Evolutionary conservation across 148 eudicot species (phyloP).

Genomic region (Rhododendron henanense): DNA sequence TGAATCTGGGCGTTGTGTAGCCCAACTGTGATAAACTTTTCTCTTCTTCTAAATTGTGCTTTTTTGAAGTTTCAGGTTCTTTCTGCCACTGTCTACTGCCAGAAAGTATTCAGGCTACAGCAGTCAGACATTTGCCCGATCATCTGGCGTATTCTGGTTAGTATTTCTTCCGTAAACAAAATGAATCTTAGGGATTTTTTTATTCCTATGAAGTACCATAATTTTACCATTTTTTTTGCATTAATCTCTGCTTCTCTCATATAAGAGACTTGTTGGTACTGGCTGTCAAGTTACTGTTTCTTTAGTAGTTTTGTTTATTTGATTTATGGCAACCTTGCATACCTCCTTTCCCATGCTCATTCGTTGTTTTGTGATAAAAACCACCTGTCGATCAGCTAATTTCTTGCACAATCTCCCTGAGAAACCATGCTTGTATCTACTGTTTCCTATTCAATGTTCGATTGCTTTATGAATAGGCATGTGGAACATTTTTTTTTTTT

Average conservation of each 20-base stretch:
- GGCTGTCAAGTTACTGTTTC: neutral
- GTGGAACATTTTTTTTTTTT: neutral
- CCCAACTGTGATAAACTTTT: neutral
- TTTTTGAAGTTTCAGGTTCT: conserved; percentile 58
- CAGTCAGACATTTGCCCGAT: conserved; percentile 65
- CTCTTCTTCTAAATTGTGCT: conserved; percentile 17
- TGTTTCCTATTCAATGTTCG: neutral
- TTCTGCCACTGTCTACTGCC: conserved; percentile 80
- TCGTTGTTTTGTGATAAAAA: neutral
- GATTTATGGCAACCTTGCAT: neutral
- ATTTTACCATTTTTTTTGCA: neutral
- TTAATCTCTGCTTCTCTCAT: neutral
- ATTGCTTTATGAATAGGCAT: neutral
- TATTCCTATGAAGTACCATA: neutral
- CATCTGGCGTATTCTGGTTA: conserved; percentile 52
- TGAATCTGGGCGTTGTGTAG: neutral
- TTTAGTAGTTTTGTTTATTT: neutral
- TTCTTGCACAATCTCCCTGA: neutral
- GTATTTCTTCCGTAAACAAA: conserved; percentile 11
- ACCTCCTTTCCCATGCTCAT: neutral
- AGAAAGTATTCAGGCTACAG: conserved; percentile 61
- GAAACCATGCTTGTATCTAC: neutral
- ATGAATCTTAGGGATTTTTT: neutral
- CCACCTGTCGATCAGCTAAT: neutral
- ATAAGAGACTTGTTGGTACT: neutral